These are phyloP conservation scores for Globisporangium takayamanum DNA, from an alignment of 352 stramenopile species.

Conservation along the genomic window DNA sequence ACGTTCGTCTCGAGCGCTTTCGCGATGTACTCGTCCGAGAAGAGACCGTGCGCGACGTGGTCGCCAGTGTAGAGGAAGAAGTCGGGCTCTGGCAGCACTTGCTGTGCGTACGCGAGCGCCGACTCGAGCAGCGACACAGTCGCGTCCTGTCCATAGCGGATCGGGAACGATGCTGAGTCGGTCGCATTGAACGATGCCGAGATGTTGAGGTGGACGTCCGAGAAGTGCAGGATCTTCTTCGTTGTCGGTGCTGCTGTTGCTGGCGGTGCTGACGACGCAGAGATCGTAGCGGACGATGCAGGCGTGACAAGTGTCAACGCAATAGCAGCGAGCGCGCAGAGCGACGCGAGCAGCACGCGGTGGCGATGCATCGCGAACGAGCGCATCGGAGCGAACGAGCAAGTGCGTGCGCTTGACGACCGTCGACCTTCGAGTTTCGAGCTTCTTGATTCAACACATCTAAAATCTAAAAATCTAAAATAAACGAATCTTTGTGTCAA, in stretches of 20 bases:
- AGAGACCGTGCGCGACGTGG: conserved; percentile 55
- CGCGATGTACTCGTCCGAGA: conserved; percentile 55
- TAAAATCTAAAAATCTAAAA: no score
- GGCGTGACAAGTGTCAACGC: background rate
- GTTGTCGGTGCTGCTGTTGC: no score
- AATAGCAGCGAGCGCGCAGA: background rate
- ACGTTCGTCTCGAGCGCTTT: conserved; percentile 64
- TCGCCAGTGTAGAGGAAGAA: conserved; percentile 82
- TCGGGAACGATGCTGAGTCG: conserved; percentile 32
- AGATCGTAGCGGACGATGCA: background rate
- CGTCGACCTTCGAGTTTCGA: no score
- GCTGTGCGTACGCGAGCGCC: conserved; percentile 52
- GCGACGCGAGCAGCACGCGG: no score
- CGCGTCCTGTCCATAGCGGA: conserved; percentile 47
- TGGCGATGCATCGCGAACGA: no score
- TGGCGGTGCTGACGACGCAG: background rate
- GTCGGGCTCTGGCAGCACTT: conserved; percentile 48
- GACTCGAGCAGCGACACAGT: conserved; percentile 59
- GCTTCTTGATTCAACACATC: no score
- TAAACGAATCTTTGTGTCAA: no score
- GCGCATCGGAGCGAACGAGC: no score
- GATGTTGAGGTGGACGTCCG: conserved; percentile 81
- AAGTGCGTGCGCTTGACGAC: background rate
- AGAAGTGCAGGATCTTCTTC: conserved; percentile 75
- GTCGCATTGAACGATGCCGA: conserved; percentile 30